A percentile compares a stretch with the other conserved stretches of the same genome.
Evolutionary conservation across 176 grass and related monocot genomes (phyloP).

Genomic region (Typha latifolia): DNA sequence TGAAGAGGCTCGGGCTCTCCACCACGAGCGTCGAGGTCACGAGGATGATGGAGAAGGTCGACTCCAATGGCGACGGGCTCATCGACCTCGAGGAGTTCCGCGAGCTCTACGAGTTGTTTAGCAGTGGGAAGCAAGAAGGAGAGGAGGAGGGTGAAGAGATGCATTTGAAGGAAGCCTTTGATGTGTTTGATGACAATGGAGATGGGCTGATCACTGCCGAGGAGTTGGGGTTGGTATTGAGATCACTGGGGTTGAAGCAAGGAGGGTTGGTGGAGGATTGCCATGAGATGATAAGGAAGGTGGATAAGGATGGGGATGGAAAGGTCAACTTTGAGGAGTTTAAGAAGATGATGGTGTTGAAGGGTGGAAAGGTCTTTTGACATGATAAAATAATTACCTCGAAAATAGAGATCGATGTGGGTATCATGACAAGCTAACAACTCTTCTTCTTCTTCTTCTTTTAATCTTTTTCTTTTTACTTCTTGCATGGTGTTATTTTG

Average conservation of each 20-base stretch:
- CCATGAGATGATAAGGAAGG: conserved; percentile 76
- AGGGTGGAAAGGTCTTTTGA: conserved; percentile 1
- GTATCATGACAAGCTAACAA: too few relatives aligned
- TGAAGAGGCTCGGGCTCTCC: conserved; percentile 53
- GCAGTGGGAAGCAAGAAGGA: conserved; percentile 8
- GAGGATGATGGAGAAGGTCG: conserved; percentile 58
- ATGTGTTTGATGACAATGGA: conserved; percentile 83
- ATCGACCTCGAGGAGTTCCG: conserved; percentile 82
- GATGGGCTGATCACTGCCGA: conserved; percentile 84
- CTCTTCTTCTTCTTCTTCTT: too few relatives aligned
- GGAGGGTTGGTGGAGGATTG: conserved; percentile 53
- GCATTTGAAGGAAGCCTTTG: conserved; percentile 77
- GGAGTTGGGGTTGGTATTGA: conserved; percentile 67
- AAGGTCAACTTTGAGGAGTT: conserved; percentile 92
- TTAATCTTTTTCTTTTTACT: too few relatives aligned
- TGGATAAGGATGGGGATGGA: conserved; percentile 83
- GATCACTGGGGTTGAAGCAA: conserved; percentile 54
- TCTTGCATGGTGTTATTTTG: too few relatives aligned
- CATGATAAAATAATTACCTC: too few relatives aligned
- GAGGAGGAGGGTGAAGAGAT: conserved; percentile 34
- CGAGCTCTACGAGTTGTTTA: conserved; percentile 50
- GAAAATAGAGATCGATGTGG: too few relatives aligned
- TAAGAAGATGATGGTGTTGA: conserved; percentile 85
- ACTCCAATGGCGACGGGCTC: conserved; percentile 77
- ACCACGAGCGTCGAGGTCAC: conserved; percentile 43